Conservation (phyloP, 495 filamentous ascomycete genomes). For the Bathelium albidoporum region DNA sequence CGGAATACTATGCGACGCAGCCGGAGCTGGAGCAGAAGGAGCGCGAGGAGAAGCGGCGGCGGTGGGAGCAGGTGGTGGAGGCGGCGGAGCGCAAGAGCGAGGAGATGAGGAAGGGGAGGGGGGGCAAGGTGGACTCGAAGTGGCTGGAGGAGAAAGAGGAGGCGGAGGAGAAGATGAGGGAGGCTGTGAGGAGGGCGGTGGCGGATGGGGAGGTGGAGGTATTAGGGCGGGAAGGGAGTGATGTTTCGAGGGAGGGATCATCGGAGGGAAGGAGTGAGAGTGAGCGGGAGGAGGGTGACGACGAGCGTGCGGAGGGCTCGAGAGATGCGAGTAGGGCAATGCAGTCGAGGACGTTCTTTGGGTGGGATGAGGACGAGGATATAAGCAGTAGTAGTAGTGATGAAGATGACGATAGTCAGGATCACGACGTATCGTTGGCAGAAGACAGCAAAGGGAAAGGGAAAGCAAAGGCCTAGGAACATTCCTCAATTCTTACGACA, state of each 20-base stretch:
- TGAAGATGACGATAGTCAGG: constrained; percentile 42
- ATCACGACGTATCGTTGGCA: constrained; percentile 9
- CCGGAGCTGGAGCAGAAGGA: constrained; percentile 93
- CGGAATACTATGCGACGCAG: constrained; percentile 90
- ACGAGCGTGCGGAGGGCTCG: constrained; percentile 26
- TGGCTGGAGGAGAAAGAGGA: constrained; percentile 93
- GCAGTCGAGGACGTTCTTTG: constrained; percentile 48
- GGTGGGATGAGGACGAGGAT: constrained; percentile 87
- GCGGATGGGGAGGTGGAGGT: constrained; percentile 47
- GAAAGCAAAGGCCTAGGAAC: constrained; percentile 11
- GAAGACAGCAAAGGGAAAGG: constrained; percentile 21
- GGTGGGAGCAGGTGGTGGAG: constrained; percentile 80
- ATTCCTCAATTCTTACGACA: too few relatives aligned
- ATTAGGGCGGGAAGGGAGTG: constrained; percentile 11
- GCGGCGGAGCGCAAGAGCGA: constrained; percentile 70
- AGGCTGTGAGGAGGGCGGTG: constrained; percentile 71
- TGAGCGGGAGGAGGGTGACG: constrained; percentile 43
- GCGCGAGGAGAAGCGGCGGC: constrained; percentile 65
- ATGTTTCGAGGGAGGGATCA: constrained; percentile 26
- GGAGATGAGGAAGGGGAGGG: constrained; percentile 54
- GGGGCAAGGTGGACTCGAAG: constrained; percentile 57
- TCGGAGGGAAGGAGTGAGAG: constrained; percentile 33
- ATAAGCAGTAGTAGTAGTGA: constrained; percentile 71
- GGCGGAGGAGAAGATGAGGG: constrained; percentile 66
- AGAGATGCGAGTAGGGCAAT: constrained; percentile 27